phyloP scores from a whole-genome alignment of 2,329 filamentous ascomycete genomes.

The Fusarium anthophilum region DNA sequence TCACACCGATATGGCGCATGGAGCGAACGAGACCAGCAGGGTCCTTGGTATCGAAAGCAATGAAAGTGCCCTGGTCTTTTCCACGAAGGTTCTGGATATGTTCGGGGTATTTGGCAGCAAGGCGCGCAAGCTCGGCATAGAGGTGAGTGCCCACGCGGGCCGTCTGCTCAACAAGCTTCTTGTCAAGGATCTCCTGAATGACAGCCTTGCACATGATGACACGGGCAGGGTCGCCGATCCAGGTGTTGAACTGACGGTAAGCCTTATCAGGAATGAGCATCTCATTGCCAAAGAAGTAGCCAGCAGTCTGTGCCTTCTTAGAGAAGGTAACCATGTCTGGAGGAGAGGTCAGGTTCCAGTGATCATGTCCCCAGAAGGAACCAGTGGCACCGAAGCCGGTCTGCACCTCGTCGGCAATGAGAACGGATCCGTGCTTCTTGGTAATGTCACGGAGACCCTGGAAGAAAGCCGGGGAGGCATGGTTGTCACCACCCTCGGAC shows the following conservation, averaged over 20 bases:
- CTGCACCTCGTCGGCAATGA: slow-evolving; percentile 88
- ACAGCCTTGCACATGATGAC: slow-evolving; percentile 82
- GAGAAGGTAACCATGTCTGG: slow-evolving; percentile 91
- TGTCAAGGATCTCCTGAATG: slow-evolving; percentile 75
- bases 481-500: slow-evolving; percentile 86
- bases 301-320: slow-evolving; percentile 87
- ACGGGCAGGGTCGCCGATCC: slow-evolving; percentile 84
- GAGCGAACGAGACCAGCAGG: slow-evolving; percentile 75
- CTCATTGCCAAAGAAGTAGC: slow-evolving; percentile 83
- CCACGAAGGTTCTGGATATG: slow-evolving; percentile 79
- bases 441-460: slow-evolving; percentile 77
- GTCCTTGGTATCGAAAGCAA: slow-evolving; percentile 79
- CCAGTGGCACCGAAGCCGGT: slow-evolving; percentile 85
- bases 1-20: slow-evolving; percentile 77
- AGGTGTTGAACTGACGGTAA: slow-evolving; percentile 88
- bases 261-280: slow-evolving; percentile 80
- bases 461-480: slow-evolving; percentile 83
- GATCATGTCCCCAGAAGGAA: slow-evolving; percentile 88
- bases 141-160: slow-evolving; percentile 74
- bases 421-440: slow-evolving; percentile 72
- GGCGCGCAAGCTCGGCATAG: slow-evolving; percentile 69
- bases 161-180: slow-evolving; percentile 73
- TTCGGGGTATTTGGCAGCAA: slow-evolving; percentile 72
- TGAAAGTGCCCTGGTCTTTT: slow-evolving; percentile 80
- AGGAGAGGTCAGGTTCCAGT: slow-evolving; percentile 77